These are phyloP conservation scores for Sisymbrium altissimum DNA, from an alignment of 345 rosid genomes.

Conservation along the genomic window DNA sequence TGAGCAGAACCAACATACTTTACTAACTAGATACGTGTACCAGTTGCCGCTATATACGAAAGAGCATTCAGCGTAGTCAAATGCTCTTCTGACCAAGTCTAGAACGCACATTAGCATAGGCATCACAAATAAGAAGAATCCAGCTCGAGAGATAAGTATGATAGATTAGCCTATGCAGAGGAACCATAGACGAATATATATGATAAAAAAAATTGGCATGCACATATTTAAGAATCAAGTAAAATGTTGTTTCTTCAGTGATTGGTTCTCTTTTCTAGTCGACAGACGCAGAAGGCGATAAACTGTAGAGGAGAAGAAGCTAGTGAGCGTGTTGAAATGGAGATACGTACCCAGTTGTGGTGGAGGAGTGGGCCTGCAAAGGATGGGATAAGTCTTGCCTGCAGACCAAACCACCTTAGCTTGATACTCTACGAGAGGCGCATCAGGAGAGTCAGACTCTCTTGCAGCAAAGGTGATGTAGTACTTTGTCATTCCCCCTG, in stretches of 20 bases:
- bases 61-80: not conserved
- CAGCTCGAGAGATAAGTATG: too few species aligned
- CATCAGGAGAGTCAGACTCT: constrained; percentile 1
- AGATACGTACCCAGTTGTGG: not conserved
- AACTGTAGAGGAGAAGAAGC: too few species aligned
- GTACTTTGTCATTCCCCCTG: constrained; percentile 3
- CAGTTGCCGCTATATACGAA: too few species aligned
- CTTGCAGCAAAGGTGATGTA: constrained; percentile 17
- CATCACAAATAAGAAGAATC: not conserved
- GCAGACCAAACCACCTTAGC: not conserved
- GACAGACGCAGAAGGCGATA: too few species aligned
- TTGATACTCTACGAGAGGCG: constrained; percentile 9
- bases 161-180: too few species aligned
- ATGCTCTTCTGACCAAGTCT: not conserved
- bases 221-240: too few species aligned
- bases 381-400: constrained; percentile 9
- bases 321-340: too few species aligned
- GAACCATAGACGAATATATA: too few species aligned
- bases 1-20: too few species aligned
- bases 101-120: too few species aligned
- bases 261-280: not conserved
- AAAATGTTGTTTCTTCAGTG: too few species aligned
- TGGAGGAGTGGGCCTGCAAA: constrained; percentile 12
- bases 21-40: too few species aligned
- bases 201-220: not conserved